Conservation (phyloP, 108 stramenopile genomes). For the Poteriospumella lacustris region DNA sequence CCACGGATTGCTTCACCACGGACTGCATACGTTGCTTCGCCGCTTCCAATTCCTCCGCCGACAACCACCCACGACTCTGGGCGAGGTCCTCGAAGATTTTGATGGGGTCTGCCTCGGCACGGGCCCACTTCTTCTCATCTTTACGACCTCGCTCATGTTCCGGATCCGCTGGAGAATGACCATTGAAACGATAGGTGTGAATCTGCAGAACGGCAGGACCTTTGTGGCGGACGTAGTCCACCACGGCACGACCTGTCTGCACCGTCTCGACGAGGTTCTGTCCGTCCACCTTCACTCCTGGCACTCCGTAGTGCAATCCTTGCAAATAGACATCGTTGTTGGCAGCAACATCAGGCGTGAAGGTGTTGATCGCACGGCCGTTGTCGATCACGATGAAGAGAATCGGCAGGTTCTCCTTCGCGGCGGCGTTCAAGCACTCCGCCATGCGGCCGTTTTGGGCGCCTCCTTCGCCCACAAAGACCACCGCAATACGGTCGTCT, state of each 20-base stretch:
- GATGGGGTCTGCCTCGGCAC: slow-evolving; percentile 85
- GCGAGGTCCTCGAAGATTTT: slow-evolving; percentile 82
- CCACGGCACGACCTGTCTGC: slow-evolving; percentile 87
- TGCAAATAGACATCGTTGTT: slow-evolving; percentile 84
- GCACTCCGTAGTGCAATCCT: slow-evolving; percentile 90
- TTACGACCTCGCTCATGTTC: slow-evolving; percentile 97
- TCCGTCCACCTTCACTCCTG: slow-evolving; percentile 84
- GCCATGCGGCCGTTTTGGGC: slow-evolving; percentile 93
- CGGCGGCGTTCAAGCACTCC: slow-evolving; percentile 85
- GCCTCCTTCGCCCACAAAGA: slow-evolving; percentile 92
- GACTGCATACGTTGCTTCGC: slow-evolving; percentile 69
- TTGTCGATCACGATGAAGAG: slow-evolving; percentile 91
- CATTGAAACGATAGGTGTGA: slow-evolving; percentile 95
- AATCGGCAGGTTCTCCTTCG: slow-evolving; percentile 91
- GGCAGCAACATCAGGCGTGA: slow-evolving; percentile 86
- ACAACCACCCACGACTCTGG: slow-evolving; percentile 66
- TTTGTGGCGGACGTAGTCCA: slow-evolving; percentile 86
- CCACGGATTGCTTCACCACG: slow-evolving; percentile 78
- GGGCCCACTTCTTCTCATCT: slow-evolving; percentile 95
- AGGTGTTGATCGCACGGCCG: slow-evolving; percentile 96
- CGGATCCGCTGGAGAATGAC: slow-evolving; percentile 95
- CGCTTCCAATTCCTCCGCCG: slow-evolving; percentile 78
- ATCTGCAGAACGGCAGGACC: slow-evolving; percentile 92
- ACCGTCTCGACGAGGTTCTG: slow-evolving; percentile 80
- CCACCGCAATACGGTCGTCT: slow-evolving; percentile 82